Evolutionary conservation across 805 yeast species (phyloP), one percentile per base, ranked within the genome.

Genomic region (Nakazawaea molendinolei): DNA sequence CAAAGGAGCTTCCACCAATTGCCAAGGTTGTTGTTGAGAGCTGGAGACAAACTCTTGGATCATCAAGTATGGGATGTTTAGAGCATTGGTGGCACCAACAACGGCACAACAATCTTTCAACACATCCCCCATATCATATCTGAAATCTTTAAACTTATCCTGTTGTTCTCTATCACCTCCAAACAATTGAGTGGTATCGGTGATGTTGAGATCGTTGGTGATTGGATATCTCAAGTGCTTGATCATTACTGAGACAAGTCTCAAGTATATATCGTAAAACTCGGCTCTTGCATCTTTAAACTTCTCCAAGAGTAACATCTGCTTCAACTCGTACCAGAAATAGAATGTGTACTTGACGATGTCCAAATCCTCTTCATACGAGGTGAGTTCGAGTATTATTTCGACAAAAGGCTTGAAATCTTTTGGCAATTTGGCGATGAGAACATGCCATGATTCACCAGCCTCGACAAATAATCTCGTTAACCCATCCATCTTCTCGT

Each of bases 51-150:
- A 58, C 33, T 52, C 36, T 45, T 73, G 74, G 33, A 87, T 71
- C 48, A 69, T 72, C 23, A 62, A 60, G 48, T 77, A 81, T 14
- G 96, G 95, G 36, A 84, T 78, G 16, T 61, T 56, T 23, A 92
- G 64, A 0, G 95, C 86, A 27, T 59, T 63, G 8, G 72, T 60
- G 3, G 94, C 68, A 1, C 97, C 97, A 28, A 86, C 77, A 3
- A 92, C 90, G 2, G 85, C 84, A 48, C 97, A 85, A 63, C 97
- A 87, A 53, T 87, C 95, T 53, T 94, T 94, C 43, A 92, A 63
- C n/a, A 90, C 95, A 55, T 92, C 97, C 25, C 97, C 97, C 84
- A 92, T 85, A 39, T 86, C 95, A 58, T 92, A 92, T 51, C 99
- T 71, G 60, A 90, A 92, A 41, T 86, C 94, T 50, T 85, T 79